Evolutionary conservation across 345 rosid species (phyloP).

Genomic region (Arabidopsis arenosa): DNA sequence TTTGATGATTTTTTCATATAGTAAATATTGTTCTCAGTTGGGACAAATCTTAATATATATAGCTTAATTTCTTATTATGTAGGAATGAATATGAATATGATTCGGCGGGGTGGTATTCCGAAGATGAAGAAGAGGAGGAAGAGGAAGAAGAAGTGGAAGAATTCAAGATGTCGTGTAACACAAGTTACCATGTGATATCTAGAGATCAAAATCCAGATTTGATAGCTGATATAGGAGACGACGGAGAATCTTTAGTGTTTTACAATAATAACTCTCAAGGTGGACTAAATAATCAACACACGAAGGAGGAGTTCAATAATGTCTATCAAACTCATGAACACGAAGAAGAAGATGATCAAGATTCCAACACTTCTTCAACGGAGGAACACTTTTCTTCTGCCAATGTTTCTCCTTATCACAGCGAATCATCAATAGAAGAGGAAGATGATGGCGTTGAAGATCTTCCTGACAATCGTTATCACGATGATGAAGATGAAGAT

Average conservation of each 20-base stretch:
- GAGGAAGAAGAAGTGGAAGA: constrained; percentile 53
- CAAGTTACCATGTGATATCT: constrained; percentile 51
- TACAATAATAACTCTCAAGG: constrained; percentile 31
- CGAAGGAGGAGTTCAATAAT: constrained; percentile 40
- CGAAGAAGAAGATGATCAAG: constrained; percentile 45
- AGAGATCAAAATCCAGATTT: constrained; percentile 47
- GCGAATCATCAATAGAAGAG: constrained; percentile 52
- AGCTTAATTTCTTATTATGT: constrained; percentile 11
- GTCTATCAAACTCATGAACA: constrained; percentile 36
- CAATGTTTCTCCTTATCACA: constrained; percentile 52
- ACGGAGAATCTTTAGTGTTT: constrained; percentile 65
- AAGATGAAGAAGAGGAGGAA: constrained; percentile 67
- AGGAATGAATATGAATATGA: constrained; percentile 69
- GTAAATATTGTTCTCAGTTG: not conserved
- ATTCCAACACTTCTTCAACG: constrained; percentile 42
- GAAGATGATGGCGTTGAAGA: constrained; percentile 40
- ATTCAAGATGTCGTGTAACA: constrained; percentile 34
- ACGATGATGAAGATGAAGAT: constrained; percentile 31
- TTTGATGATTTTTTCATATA: not conserved
- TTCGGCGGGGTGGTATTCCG: constrained; percentile 54
- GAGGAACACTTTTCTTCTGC: constrained; percentile 52
- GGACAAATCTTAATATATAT: not conserved
- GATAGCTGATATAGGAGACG: constrained; percentile 67
- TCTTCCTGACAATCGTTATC: constrained; percentile 34
- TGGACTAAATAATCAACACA: not conserved